phyloP scores from a whole-genome alignment of 495 filamentous ascomycete genomes.

The Aspergillus homomorphus region DNA sequence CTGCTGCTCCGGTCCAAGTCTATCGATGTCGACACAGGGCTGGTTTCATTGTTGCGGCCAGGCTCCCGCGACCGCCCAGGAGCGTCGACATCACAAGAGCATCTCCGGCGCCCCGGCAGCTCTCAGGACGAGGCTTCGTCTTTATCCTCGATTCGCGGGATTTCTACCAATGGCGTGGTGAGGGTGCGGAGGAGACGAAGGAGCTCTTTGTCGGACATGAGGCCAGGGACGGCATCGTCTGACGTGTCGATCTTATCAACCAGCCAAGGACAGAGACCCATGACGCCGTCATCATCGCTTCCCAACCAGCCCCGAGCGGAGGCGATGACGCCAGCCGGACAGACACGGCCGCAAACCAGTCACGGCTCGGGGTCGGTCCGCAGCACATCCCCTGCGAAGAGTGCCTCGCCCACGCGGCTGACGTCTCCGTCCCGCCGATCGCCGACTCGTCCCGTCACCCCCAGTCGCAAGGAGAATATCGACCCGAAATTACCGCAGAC shows the following conservation, averaged over 20 bases:
- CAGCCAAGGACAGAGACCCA: slow-evolving; percentile 32
- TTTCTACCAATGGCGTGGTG: slow-evolving; percentile 39
- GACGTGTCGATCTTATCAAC: slow-evolving; percentile 36
- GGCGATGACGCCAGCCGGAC: slow-evolving; percentile 31
- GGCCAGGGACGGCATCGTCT: slow-evolving; percentile 52
- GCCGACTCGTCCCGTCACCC: slow-evolving; percentile 41
- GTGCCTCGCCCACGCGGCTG: slow-evolving; percentile 29
- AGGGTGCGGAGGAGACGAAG: slow-evolving; percentile 70
- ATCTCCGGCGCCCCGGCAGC: slow-evolving; percentile 46
- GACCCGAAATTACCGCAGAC: slow-evolving; percentile 33
- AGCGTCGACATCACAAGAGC: slow-evolving; percentile 40
- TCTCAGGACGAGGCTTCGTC: slow-evolving; percentile 41
- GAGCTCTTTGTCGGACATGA: slow-evolving; percentile 88
- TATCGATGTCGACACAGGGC: slow-evolving; percentile 64
- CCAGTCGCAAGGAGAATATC: slow-evolving; percentile 57
- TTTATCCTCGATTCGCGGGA: slow-evolving; percentile 35
- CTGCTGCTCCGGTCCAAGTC: slow-evolving; percentile 77
- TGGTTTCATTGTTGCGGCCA: slow-evolving; percentile 54
- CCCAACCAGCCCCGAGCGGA: slow-evolving; percentile 31
- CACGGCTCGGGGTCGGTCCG: slow-evolving; percentile 30
- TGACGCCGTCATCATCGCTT: slow-evolving; percentile 29
- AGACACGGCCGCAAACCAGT: slow-evolving; percentile 34
- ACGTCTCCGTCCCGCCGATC: slow-evolving; percentile 39
- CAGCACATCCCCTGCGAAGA: slow-evolving; percentile 33
- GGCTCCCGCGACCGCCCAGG: slow-evolving; percentile 64